These are phyloP conservation scores for Vigna nakashimae DNA, from an alignment of 306 rosid genomes.

Conservation along the genomic window DNA sequence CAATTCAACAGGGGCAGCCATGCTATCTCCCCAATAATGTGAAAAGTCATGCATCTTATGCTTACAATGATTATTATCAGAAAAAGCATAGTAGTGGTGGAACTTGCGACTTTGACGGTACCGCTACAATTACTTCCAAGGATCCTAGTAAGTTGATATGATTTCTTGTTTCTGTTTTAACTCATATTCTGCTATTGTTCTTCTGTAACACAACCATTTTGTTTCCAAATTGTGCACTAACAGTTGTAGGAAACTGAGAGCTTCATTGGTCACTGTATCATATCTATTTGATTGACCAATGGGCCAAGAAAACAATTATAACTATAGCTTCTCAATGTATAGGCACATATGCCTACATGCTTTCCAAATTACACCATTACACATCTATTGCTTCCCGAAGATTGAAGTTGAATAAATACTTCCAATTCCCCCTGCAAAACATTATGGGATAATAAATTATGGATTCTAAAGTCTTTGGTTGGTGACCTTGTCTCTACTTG, in stretches of 20 bases:
- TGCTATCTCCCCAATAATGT: slow-evolving; percentile 76
- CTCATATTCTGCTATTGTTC: slow-evolving; percentile 6
- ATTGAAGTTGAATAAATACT: neutral
- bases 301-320: neutral
- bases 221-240: slow-evolving; percentile 12
- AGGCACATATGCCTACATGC: neutral
- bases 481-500: slow-evolving; percentile 8
- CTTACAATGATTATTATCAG: slow-evolving; percentile 90
- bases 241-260: slow-evolving; percentile 1
- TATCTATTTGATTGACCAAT: slow-evolving; percentile 7
- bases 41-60: slow-evolving; percentile 87
- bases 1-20: slow-evolving; percentile 76
- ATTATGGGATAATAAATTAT: neutral
- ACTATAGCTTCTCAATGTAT: slow-evolving; percentile 22
- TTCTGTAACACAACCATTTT: neutral
- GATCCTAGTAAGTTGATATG: slow-evolving; percentile 85
- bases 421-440: neutral
- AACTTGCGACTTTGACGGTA: slow-evolving; percentile 94
- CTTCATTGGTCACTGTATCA: slow-evolving; percentile 5
- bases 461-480: neutral
- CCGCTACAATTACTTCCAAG: slow-evolving; percentile 61
- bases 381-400: neutral
- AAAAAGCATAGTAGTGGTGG: slow-evolving; percentile 73
- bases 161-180: slow-evolving; percentile 39
- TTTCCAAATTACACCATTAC: slow-evolving; percentile 8